Percentiles rank a stretch among this genome's conserved stretches.
Evolutionary conservation across 345 rosid species (phyloP).

Genomic region (Hibiscus mutabilis): DNA sequence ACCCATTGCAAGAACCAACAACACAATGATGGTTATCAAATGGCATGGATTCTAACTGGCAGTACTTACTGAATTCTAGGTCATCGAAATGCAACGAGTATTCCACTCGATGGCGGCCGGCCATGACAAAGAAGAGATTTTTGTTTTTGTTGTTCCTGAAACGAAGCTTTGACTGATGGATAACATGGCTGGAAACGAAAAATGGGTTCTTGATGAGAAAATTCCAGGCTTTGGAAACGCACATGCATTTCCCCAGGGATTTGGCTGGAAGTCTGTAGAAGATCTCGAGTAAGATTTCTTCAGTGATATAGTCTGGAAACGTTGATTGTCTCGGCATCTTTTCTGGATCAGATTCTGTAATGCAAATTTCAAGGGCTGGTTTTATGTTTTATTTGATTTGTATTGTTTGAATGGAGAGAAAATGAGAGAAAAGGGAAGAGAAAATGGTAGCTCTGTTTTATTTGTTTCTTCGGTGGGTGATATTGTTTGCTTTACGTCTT

Average conservation of each 20-base stretch:
- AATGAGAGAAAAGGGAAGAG: background rate
- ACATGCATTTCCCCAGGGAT: constrained; percentile 1
- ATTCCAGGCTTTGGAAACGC: constrained; percentile 4
- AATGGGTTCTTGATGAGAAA: background rate
- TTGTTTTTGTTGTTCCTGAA: background rate
- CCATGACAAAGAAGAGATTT: background rate
- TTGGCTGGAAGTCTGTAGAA: background rate
- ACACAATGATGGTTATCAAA: background rate
- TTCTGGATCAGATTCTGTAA: background rate
- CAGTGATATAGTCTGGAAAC: background rate
- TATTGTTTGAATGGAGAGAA: background rate
- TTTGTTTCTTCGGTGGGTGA: background rate
- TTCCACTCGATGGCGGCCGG: background rate
- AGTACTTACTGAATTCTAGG: constrained; percentile 1
- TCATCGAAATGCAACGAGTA: constrained; percentile 4
- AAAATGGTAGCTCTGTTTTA: background rate
- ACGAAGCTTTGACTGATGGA: background rate
- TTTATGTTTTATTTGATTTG: background rate
- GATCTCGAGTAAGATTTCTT: background rate
- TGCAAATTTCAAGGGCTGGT: background rate
- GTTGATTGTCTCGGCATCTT: background rate
- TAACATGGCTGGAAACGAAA: background rate
- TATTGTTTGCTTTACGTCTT: background rate
- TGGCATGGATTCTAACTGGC: background rate
- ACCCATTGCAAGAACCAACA: constrained; percentile 5